phyloP scores from a whole-genome alignment of 495 filamentous ascomycete genomes.

The Lophium mytilinum region DNA sequence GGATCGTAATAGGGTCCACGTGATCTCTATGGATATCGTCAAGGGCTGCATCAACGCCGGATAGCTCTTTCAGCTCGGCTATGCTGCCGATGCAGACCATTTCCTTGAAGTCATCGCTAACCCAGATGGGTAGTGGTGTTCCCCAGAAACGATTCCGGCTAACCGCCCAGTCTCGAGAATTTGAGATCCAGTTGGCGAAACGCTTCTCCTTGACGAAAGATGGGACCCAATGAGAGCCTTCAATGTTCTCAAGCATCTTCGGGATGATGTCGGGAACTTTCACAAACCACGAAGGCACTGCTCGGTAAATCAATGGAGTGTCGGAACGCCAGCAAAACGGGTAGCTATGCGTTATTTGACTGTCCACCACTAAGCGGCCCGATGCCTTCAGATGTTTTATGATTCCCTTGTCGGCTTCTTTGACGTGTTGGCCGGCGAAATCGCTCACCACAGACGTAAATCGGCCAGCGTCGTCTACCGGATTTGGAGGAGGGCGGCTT shows the following conservation, averaged over 20 bases:
- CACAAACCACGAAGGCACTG: slow-evolving; percentile 94
- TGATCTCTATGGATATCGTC: slow-evolving; percentile 92
- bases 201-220: slow-evolving; percentile 84
- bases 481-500: slow-evolving; percentile 75
- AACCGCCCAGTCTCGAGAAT: slow-evolving; percentile 96
- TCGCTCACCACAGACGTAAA: slow-evolving; percentile 77
- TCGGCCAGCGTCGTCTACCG: slow-evolving; percentile 71
- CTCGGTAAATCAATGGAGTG: slow-evolving; percentile 88
- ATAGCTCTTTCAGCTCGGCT: slow-evolving; percentile 76
- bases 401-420: slow-evolving; percentile 89
- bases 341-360: slow-evolving; percentile 88
- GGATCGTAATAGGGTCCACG: slow-evolving; percentile 94
- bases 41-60: slow-evolving; percentile 75
- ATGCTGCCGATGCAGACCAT: slow-evolving; percentile 81
- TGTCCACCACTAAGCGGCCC: slow-evolving; percentile 76
- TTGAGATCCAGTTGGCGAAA: slow-evolving; percentile 79
- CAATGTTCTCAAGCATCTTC: slow-evolving; percentile 81
- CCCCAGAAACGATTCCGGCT: slow-evolving; percentile 96
- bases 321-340: slow-evolving; percentile 95
- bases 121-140: slow-evolving; percentile 89
- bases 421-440: slow-evolving; percentile 85
- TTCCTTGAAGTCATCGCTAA: slow-evolving; percentile 80
- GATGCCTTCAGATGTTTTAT: slow-evolving; percentile 80
- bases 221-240: slow-evolving; percentile 90
- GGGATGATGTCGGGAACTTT: slow-evolving; percentile 79